A percentile compares a stretch with the other conserved stretches of the same genome.
Conservation (phyloP, 495 filamentous ascomycete species). For the Aspergillus mulundensis region DNA sequence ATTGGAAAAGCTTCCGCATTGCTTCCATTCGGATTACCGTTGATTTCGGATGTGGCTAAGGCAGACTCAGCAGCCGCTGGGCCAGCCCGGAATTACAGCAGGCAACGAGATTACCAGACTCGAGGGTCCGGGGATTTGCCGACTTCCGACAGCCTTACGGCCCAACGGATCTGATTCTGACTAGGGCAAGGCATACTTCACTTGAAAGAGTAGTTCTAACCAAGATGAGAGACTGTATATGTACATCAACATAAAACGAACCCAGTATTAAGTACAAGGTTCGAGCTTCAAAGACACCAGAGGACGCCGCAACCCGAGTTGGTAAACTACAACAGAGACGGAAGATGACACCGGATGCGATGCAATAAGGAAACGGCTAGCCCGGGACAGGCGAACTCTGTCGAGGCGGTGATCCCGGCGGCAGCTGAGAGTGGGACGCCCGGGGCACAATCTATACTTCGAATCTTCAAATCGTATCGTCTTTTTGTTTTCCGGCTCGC, state of each 20-base stretch:
- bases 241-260: conserved; percentile 19
- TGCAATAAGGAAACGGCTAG: conserved; percentile 16
- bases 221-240: conserved; percentile 16
- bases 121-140: background rate
- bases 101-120: background rate
- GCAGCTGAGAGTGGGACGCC: background rate
- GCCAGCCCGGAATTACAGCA: background rate
- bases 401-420: conserved; percentile 10
- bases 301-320: conserved; percentile 24
- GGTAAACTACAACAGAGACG: conserved; percentile 20
- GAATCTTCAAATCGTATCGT: conserved; percentile 1
- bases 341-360: conserved; percentile 19
- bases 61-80: background rate
- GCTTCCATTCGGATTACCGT: background rate
- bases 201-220: conserved; percentile 1
- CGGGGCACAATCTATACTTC: conserved; percentile 7
- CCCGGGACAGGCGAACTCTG: conserved; percentile 12
- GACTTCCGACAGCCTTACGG: conserved; percentile 4
- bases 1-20: background rate
- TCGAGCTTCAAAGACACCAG: conserved; percentile 16
- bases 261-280: conserved; percentile 23
- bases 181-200: background rate
- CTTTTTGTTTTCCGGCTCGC: background rate
- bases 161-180: background rate
- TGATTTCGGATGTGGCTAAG: background rate